phyloP scores from a whole-genome alignment of 306 rosid genomes.

The Cotoneaster glaucophyllus region DNA sequence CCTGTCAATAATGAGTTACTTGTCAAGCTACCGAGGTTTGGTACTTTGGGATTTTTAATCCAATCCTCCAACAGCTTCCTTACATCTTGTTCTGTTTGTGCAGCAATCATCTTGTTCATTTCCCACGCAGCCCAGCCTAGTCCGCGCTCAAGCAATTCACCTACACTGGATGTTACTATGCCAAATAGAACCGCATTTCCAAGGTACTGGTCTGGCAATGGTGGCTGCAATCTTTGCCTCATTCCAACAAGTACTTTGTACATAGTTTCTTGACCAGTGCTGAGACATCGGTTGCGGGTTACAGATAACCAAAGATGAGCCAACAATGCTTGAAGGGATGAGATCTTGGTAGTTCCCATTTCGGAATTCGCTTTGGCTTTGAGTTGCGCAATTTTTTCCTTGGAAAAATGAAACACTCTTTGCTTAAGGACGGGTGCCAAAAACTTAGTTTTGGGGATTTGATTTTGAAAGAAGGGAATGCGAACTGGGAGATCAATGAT shows the following conservation, averaged over 20 bases:
- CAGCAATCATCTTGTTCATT: conserved; percentile 15
- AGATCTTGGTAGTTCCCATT: neutral
- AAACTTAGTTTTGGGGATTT: neutral
- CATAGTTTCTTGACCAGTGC: no score
- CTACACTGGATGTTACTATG: no score
- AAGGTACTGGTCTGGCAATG: neutral
- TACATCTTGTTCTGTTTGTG: conserved; percentile 11
- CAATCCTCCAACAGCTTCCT: neutral
- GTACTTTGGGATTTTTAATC: no score
- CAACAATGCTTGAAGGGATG: conserved; percentile 12
- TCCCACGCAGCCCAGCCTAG: neutral
- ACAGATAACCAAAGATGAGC: conserved; percentile 7
- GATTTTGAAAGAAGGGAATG: neutral
- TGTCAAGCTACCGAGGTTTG: neutral
- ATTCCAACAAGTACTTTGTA: no score
- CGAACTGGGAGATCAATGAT: neutral
- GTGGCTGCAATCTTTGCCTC: neutral
- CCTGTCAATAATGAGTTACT: conserved; percentile 4
- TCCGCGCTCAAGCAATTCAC: no score
- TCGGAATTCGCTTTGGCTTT: conserved; percentile 14
- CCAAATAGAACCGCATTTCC: neutral
- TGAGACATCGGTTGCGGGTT: no score
- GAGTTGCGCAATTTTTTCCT: conserved; percentile 11
- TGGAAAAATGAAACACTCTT: conserved; percentile 27
- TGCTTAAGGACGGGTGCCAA: neutral